These are phyloP conservation scores for Lentinula raphanica DNA, from an alignment of 768 basidiomycete genomes.

Conservation along the genomic window DNA sequence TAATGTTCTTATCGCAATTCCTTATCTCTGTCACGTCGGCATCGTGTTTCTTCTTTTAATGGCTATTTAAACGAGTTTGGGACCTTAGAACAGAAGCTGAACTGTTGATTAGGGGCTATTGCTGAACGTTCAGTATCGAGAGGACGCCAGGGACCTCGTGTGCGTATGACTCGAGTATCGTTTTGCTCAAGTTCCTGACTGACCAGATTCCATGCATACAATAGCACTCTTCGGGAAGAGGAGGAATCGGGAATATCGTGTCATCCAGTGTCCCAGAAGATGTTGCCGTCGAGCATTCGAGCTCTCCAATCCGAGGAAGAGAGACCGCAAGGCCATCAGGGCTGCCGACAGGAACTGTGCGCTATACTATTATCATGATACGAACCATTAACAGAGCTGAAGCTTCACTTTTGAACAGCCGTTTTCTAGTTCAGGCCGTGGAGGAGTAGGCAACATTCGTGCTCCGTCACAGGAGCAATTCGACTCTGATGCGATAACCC, in stretches of 20 bases:
- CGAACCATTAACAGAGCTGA: not conserved
- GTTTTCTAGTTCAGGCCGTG: not conserved
- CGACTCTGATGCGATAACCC: not conserved
- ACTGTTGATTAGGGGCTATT: not conserved
- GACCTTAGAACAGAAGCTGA: not conserved
- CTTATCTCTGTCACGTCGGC: conserved; percentile 4
- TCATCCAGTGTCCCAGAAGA: not conserved
- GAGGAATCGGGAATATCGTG: conserved; percentile 1
- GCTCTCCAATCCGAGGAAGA: not conserved
- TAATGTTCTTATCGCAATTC: not conserved
- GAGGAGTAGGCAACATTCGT: conserved; percentile 2
- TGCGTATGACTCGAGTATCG: not conserved
- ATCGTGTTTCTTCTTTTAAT: not conserved
- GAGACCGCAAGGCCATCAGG: not conserved
- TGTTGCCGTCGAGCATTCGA: not conserved
- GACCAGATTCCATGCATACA: no score
- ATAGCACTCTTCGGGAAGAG: conserved; percentile 3
- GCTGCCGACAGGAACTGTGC: not conserved
- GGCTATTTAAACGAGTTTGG: not conserved
- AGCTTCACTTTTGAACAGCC: not conserved
- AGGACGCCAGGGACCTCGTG: not conserved
- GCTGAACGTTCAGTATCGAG: conserved; percentile 3
- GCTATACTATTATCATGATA: not conserved
- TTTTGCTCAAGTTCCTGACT: not conserved
- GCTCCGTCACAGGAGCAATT: not conserved